Evolutionary conservation across 257 asterid species (phyloP).

Genomic region (Anisodus tanguticus): DNA sequence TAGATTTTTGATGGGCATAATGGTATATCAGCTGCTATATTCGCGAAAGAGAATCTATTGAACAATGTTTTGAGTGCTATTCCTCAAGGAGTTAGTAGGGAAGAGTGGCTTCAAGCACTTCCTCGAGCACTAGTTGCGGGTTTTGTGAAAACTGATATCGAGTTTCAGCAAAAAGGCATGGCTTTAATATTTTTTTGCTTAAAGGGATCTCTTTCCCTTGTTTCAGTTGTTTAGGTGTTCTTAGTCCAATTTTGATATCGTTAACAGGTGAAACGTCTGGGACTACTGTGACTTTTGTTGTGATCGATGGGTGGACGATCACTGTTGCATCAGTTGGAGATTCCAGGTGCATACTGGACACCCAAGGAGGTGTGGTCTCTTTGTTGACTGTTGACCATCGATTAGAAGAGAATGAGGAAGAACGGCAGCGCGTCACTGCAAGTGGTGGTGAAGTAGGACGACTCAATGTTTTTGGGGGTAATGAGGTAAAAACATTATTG

Average conservation of each 20-base stretch:
- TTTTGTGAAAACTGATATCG: slow-evolving; percentile 95
- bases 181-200: neutral
- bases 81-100: slow-evolving; percentile 74
- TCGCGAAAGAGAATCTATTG: slow-evolving; percentile 82
- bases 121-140: slow-evolving; percentile 98
- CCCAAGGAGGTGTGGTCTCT: slow-evolving; percentile 89
- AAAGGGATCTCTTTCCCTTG: slow-evolving; percentile 11
- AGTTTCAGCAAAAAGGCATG: slow-evolving; percentile 84
- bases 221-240: slow-evolving; percentile 24
- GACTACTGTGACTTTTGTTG: slow-evolving; percentile 93
- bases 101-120: slow-evolving; percentile 96
- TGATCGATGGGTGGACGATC: slow-evolving; percentile 97
- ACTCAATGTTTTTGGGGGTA: slow-evolving; percentile 89
- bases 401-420: slow-evolving; percentile 90
- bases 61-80: slow-evolving; percentile 88
- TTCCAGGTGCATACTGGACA: slow-evolving; percentile 93
- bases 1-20: slow-evolving; percentile 98
- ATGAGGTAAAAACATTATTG: slow-evolving; percentile 56
- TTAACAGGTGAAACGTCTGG: slow-evolving; percentile 94
- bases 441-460: slow-evolving; percentile 98
- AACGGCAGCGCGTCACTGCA: slow-evolving; percentile 94
- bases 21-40: slow-evolving; percentile 96
- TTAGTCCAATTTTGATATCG: slow-evolving; percentile 30
- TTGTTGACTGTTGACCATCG: slow-evolving; percentile 93
- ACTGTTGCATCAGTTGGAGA: slow-evolving; percentile 99